phyloP scores from a whole-genome alignment of 306 rosid species.

The Vigna unguiculata region DNA sequence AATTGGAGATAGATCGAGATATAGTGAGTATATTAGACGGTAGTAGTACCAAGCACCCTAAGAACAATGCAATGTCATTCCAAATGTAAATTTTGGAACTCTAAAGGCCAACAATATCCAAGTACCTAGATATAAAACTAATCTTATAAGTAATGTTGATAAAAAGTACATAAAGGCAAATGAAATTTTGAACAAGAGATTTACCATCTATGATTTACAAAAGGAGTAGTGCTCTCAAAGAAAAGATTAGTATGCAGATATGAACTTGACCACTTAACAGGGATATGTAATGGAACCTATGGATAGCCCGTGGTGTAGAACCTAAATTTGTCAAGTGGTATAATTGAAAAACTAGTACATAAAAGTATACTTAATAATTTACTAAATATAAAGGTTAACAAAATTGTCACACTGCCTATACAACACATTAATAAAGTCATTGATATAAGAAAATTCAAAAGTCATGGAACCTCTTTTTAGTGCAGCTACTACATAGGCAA shows the following conservation, averaged over 20 bases:
- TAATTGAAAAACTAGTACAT: too few species aligned
- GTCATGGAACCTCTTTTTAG: too few species aligned
- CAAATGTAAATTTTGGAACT: conserved; percentile 57
- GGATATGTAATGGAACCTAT: conserved; percentile 65
- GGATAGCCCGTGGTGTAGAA: conserved; percentile 77
- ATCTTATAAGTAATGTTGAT: conserved; percentile 36
- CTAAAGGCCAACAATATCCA: conserved; percentile 74
- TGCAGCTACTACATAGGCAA: neutral
- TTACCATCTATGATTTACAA: conserved; percentile 83
- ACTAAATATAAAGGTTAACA: too few species aligned
- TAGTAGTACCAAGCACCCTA: conserved; percentile 73
- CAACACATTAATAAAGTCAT: too few species aligned
- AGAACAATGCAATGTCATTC: conserved; percentile 73
- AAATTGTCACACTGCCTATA: too few species aligned
- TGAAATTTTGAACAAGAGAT: conserved; percentile 23
- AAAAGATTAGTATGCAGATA: conserved; percentile 72
- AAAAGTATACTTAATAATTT: too few species aligned
- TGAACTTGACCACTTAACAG: conserved; percentile 73
- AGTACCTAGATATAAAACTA: conserved; percentile 61
- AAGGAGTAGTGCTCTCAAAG: conserved; percentile 79
- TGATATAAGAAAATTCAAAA: too few species aligned
- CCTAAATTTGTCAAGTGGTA: too few species aligned
- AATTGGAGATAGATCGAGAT: conserved; percentile 8
- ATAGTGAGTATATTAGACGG: conserved; percentile 44
- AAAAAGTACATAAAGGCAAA: conserved; percentile 24